phyloP scores from a whole-genome alignment of 2,329 filamentous ascomycete genomes.

The Colletotrichum melonis region DNA sequence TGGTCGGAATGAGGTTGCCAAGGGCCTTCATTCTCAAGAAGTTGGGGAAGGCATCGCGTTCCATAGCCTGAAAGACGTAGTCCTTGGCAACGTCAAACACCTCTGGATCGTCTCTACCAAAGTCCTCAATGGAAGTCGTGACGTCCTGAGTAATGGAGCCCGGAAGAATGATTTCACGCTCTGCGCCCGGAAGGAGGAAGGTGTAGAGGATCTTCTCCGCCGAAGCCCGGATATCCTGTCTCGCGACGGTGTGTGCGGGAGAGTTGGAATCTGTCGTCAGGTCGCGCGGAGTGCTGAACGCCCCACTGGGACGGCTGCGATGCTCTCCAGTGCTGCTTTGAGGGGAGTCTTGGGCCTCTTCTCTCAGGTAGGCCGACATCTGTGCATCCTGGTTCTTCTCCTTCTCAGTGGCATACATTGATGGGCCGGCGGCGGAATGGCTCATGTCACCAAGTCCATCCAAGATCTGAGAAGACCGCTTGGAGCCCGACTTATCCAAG shows the following conservation, averaged over 20 bases:
- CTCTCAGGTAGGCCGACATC: constrained; percentile 89
- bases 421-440: constrained; percentile 68
- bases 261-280: constrained; percentile 82
- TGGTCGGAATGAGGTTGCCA: constrained; percentile 93
- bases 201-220: constrained; percentile 99
- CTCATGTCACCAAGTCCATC: constrained; percentile 78
- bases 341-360: constrained; percentile 69
- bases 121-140: constrained; percentile 88
- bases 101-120: constrained; percentile 93
- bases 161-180: constrained; percentile 94
- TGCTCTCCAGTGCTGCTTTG: constrained; percentile 59
- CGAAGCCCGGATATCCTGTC: constrained; percentile 90
- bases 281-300: constrained; percentile 71
- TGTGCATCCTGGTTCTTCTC: constrained; percentile 87
- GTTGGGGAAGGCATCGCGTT: constrained; percentile 97
- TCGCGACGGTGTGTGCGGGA: constrained; percentile 83
- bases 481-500: constrained; percentile 82
- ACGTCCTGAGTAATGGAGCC: constrained; percentile 88
- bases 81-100: constrained; percentile 98
- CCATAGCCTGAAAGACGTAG: constrained; percentile 99
- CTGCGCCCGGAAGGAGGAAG: constrained; percentile 92
- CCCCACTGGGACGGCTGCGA: constrained; percentile 60
- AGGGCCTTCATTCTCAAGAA: constrained; percentile 95
- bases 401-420: constrained; percentile 74
- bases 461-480: constrained; percentile 84